Evolutionary conservation across 805 yeast genomes (phyloP).

Genomic region (Diddensiella caesifluorescens): DNA sequence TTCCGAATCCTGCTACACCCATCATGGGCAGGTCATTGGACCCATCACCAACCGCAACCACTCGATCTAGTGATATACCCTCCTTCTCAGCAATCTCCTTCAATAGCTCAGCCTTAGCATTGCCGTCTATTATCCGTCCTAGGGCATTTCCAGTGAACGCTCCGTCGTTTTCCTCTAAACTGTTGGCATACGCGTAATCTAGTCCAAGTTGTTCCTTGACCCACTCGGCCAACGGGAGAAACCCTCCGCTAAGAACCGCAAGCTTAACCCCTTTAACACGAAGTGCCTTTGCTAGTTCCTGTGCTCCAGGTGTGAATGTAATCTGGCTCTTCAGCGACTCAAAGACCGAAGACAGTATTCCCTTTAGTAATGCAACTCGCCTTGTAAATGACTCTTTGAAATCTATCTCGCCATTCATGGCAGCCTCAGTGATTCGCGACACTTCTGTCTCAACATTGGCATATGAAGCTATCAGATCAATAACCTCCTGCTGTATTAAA

Average conservation of each 20-base stretch:
- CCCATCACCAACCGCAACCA: conserved; percentile 93
- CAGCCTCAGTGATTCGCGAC: conserved; percentile 81
- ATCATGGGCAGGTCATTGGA: conserved; percentile 94
- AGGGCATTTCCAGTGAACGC: conserved; percentile 66
- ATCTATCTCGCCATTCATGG: conserved; percentile 96
- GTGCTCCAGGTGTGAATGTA: conserved; percentile 79
- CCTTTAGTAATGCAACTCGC: conserved; percentile 76
- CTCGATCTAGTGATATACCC: conserved; percentile 32
- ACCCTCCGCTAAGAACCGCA: conserved; percentile 94
- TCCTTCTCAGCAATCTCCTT: conserved; percentile 38
- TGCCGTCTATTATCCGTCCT: conserved; percentile 85
- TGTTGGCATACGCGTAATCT: conserved; percentile 88
- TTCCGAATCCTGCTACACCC: conserved; percentile 85
- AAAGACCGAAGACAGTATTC: conserved; percentile 75
- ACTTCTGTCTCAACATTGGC: conserved; percentile 89
- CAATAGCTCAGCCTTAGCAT: conserved; percentile 70
- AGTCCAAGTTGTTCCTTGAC: conserved; percentile 62
- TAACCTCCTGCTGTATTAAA: conserved; percentile 90
- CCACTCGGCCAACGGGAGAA: conserved; percentile 77
- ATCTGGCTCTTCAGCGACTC: conserved; percentile 68
- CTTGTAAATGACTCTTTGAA: conserved; percentile 72
- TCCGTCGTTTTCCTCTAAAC: conserved; percentile 40
- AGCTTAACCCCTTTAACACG: conserved; percentile 56
- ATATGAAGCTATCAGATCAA: conserved; percentile 89
- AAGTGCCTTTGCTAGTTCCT: conserved; percentile 59